phyloP scores from a whole-genome alignment of 1,139 yeast species.

The Arxiozyma slooffiae region DNA sequence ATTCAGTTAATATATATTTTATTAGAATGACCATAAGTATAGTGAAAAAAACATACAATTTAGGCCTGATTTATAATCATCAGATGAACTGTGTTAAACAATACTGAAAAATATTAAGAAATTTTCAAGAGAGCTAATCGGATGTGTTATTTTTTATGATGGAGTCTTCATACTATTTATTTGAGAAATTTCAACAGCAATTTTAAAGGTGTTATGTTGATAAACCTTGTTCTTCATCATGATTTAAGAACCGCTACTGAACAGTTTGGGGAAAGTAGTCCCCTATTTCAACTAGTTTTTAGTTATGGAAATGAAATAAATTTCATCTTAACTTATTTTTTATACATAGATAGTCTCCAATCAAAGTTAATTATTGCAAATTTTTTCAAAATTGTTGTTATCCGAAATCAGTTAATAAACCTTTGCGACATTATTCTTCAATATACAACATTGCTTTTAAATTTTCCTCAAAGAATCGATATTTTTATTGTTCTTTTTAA shows the following conservation, averaged over 20 bases:
- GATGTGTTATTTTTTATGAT: background rate
- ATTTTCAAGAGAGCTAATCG: background rate
- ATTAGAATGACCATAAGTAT: constrained; percentile 4
- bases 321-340: constrained; percentile 16
- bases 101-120: background rate
- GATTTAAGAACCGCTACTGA: constrained; percentile 4
- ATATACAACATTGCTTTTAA: constrained; percentile 14
- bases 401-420: constrained; percentile 7
- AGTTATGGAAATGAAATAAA: constrained; percentile 4
- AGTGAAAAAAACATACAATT: constrained; percentile 5
- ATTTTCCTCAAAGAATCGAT: constrained; percentile 12
- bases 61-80: constrained; percentile 8
- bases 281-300: background rate
- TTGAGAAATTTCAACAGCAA: background rate
- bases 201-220: background rate
- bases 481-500: constrained; percentile 15
- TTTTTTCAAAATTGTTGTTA: constrained; percentile 13
- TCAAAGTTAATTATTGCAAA: constrained; percentile 16
- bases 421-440: constrained; percentile 11
- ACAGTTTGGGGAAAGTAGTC: background rate
- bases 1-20: constrained; percentile 11
- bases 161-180: background rate
- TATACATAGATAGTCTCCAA: constrained; percentile 12
- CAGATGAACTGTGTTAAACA: constrained; percentile 4
- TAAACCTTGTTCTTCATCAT: constrained; percentile 2